Base-by-base conservation (phyloP, 2,329 filamentous ascomycete genomes). In the Domatiomyces globalis region DNA sequence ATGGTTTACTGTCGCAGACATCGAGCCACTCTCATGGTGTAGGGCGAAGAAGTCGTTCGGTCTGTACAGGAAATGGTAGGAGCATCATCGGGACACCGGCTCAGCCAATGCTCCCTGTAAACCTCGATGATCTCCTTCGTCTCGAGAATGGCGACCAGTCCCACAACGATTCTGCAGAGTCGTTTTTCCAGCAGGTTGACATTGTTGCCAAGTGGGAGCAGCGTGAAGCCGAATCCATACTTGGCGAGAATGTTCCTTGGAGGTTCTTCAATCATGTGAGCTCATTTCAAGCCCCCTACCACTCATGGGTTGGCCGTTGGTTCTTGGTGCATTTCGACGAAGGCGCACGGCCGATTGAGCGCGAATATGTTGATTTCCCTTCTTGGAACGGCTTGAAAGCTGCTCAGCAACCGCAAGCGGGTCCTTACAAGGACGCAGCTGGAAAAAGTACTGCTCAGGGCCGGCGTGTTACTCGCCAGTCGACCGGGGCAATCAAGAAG, bases 261-360 rank as follows among this genome's bases (percentile, higher is more conserved):
- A 49, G 43, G n/a, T 54, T 54, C 43, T 57, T 61, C 52, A 59
- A 59, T 39, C 58, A 60, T n/a, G 4, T 17, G 18, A 18, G 27
- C 39, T 43, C 25, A 10, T 3, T 27, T 27, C 20, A 27, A 18
- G 27, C 6, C 36, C 45, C 45, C 2, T 47, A 10, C 33, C 33
- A 5, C 9, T 27, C 20, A 1, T 8, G 7, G 17, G 20, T 9
- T 10, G 25, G 5, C 15, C 45, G 15, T 8, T 20, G 17, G 49
- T 47, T 36, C 19, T 9, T 58, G 18, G 45, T 56, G 5, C 39
- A 54, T 9, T 58, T 58, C 49, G 48, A 52, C 19, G 22, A 49
- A 12, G 29, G 54, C 36, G 46, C 46, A n/a, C 17, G 8, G 9
- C 49, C 54, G 19, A 9, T 54, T 15, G 56, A 57, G 49, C 22